phyloP scores from a whole-genome alignment of 306 rosid genomes.

The Vigna angularis region DNA sequence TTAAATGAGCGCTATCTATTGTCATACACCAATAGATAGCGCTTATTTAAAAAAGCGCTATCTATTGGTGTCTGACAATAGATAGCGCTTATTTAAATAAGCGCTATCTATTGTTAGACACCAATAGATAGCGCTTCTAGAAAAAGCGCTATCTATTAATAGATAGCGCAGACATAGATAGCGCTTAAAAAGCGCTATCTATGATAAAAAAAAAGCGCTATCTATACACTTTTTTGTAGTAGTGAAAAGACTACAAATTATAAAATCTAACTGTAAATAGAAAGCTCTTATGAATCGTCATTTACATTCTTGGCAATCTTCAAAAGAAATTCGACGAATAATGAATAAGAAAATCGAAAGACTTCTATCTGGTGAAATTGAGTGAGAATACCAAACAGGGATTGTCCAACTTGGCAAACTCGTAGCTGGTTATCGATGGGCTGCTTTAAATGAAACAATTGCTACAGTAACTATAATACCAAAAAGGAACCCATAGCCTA shows the following conservation, averaged over 20 bases:
- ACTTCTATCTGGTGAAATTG: constrained; percentile 4
- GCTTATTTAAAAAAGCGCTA: too few relatives aligned
- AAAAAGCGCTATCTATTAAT: too few relatives aligned
- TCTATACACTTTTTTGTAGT: too few relatives aligned
- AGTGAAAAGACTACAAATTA: neutral
- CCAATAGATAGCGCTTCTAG: too few relatives aligned
- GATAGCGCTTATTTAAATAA: too few relatives aligned
- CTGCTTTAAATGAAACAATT: neutral
- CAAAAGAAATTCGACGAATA: neutral
- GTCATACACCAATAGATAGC: too few relatives aligned
- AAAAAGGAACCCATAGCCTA: constrained; percentile 10
- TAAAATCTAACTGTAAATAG: constrained; percentile 3
- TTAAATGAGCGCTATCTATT: too few relatives aligned
- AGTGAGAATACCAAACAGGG: constrained; percentile 26
- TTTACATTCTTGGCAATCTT: constrained; percentile 41
- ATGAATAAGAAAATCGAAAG: constrained; percentile 5
- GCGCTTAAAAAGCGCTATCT: too few relatives aligned
- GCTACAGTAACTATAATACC: constrained; percentile 1
- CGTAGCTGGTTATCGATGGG: constrained; percentile 19
- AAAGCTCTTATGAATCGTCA: neutral
- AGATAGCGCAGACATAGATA: too few relatives aligned
- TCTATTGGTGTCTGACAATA: too few relatives aligned
- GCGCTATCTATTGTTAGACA: too few relatives aligned
- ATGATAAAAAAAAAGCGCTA: too few relatives aligned
- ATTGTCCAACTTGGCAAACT: constrained; percentile 28